These are phyloP conservation scores for Gossypium davidsonii DNA, from an alignment of 441 rosid genomes.

Conservation along the genomic window DNA sequence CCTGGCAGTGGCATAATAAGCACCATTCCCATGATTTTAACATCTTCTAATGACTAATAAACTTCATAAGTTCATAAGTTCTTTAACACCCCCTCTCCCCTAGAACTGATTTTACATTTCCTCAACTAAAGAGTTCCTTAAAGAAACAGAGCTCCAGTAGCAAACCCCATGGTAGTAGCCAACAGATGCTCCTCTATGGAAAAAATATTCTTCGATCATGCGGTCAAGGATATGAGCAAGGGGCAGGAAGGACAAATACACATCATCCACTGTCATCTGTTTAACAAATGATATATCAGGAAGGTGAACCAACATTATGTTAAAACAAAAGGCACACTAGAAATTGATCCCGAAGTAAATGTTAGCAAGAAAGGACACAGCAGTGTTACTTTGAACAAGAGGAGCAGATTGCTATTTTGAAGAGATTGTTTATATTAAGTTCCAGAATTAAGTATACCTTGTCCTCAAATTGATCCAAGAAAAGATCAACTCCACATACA, in stretches of 20 bases:
- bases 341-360: neutral
- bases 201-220: slow-evolving; percentile 72
- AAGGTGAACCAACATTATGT: neutral
- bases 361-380: neutral
- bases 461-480: slow-evolving; percentile 77
- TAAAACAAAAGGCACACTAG: neutral
- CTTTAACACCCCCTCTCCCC: neutral
- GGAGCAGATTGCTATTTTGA: neutral
- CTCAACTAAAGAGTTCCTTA: neutral
- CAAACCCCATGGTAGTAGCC: slow-evolving; percentile 96
- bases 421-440: neutral
- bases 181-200: slow-evolving; percentile 82
- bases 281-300: slow-evolving; percentile 15
- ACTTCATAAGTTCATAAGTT: neutral
- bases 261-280: slow-evolving; percentile 85
- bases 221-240: slow-evolving; percentile 94
- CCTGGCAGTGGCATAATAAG: neutral
- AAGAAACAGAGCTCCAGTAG: slow-evolving; percentile 8
- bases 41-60: no score
- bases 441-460: slow-evolving; percentile 42
- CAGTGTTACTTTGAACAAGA: neutral
- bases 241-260: slow-evolving; percentile 85
- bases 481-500: slow-evolving; percentile 66
- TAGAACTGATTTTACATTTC: neutral
- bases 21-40: no score